Conservation (phyloP, 2,329 filamentous ascomycete genomes). For the Colletotrichum gloeosporioides region DNA sequence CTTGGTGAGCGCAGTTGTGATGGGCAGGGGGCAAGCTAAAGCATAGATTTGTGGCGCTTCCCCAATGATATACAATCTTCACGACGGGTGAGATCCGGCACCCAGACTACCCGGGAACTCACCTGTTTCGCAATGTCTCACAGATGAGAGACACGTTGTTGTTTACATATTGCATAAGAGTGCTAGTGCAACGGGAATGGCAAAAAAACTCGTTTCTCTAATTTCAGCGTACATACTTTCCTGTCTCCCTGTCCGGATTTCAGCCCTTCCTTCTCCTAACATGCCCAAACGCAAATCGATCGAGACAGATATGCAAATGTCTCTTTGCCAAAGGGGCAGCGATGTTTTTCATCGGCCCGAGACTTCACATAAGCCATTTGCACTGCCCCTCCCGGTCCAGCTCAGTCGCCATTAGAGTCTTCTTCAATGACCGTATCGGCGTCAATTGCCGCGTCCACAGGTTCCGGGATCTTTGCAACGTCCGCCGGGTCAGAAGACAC, state of each 20-base stretch:
- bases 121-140: not conserved
- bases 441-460: not conserved
- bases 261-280: not conserved
- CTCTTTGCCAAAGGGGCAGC: not conserved
- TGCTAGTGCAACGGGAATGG: not conserved
- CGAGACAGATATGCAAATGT: not conserved
- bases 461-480: not conserved
- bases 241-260: not conserved
- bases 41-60: not conserved
- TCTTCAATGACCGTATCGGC: not conserved
- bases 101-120: not conserved
- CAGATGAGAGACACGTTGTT: not conserved
- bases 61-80: not conserved
- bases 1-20: not conserved
- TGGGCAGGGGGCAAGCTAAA: not conserved
- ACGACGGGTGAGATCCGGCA: not conserved
- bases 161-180: not conserved
- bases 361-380: not conserved
- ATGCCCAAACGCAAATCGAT: not conserved
- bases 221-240: not conserved
- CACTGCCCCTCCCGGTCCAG: not conserved
- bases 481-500: not conserved
- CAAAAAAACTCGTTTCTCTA: not conserved
- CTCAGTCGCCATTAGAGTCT: not conserved
- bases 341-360: not conserved